phyloP scores from a whole-genome alignment of 192 early-diverging fungal species.

The Polychytrium aggregatum region DNA sequence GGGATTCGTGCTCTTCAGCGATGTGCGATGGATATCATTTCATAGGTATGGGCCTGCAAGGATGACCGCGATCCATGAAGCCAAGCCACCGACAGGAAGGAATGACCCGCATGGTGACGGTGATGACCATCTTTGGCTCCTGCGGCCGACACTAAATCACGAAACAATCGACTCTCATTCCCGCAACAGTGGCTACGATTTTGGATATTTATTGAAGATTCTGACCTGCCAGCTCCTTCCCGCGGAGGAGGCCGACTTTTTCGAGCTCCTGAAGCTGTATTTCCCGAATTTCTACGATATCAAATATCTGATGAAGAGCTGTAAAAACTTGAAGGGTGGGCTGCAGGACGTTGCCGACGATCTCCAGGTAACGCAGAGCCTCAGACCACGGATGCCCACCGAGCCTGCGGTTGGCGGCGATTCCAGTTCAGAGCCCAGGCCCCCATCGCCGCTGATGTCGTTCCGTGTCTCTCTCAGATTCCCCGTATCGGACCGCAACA shows the following conservation, averaged over 20 bases:
- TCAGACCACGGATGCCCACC: too few species aligned
- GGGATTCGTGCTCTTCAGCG: slow-evolving; percentile 84
- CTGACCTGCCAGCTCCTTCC: slow-evolving; percentile 84
- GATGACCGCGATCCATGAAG: too few species aligned
- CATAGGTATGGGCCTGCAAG: slow-evolving; percentile 69
- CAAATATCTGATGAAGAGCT: slow-evolving; percentile 96
- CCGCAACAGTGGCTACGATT: slow-evolving; percentile 98
- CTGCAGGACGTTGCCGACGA: slow-evolving; percentile 98
- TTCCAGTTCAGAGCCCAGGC: not conserved
- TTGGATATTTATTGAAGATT: slow-evolving; percentile 95
- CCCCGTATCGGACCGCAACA: slow-evolving; percentile 92
- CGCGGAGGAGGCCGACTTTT: slow-evolving; percentile 90
- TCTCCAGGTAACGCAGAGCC: slow-evolving; percentile 67
- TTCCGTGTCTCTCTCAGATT: slow-evolving; percentile 37
- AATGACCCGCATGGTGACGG: too few species aligned
- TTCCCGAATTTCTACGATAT: slow-evolving; percentile 99
- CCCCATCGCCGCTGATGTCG: slow-evolving; percentile 2
- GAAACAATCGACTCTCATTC: slow-evolving; percentile 20
- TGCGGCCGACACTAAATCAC: too few species aligned
- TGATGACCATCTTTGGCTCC: too few species aligned
- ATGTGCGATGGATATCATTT: slow-evolving; percentile 97
- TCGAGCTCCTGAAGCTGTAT: slow-evolving; percentile 76
- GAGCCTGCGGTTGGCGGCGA: slow-evolving; percentile 1
- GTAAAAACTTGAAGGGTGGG: slow-evolving; percentile 91
- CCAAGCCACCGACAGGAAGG: too few species aligned